Evolutionary conservation across 768 basidiomycete genomes (phyloP).

Genomic region (Hypholoma sublateritium): DNA sequence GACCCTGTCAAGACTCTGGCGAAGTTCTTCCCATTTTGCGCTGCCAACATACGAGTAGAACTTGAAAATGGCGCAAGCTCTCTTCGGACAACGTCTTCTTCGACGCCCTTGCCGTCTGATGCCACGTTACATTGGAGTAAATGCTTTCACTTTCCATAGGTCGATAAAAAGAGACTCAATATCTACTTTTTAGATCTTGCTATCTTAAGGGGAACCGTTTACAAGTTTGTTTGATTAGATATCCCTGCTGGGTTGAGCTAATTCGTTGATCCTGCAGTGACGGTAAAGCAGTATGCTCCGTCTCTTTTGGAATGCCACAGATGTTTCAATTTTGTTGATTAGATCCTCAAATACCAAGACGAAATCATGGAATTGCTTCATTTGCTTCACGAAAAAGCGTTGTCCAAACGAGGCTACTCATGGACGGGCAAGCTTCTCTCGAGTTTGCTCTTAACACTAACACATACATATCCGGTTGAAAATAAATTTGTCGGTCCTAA

Average conservation of each 20-base stretch:
- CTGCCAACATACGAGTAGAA: constrained; percentile 67
- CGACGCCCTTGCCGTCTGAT: constrained; percentile 71
- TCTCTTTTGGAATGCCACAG: neutral
- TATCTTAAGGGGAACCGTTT: constrained; percentile 76
- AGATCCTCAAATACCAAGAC: constrained; percentile 67
- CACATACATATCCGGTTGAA: constrained; percentile 79
- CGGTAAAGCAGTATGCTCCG: constrained; percentile 50
- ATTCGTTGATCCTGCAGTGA: constrained; percentile 36
- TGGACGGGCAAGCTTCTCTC: constrained; percentile 79
- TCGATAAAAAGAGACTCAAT: neutral
- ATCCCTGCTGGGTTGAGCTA: neutral
- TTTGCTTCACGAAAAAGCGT: constrained; percentile 66
- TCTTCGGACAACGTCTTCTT: constrained; percentile 66
- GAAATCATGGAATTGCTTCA: constrained; percentile 60
- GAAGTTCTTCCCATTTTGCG: constrained; percentile 76
- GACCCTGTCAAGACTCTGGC: constrained; percentile 74
- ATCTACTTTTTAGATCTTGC: constrained; percentile 53
- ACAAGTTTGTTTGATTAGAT: constrained; percentile 47
- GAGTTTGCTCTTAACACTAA: constrained; percentile 69
- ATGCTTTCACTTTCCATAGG: constrained; percentile 22
- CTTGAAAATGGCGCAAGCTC: constrained; percentile 85
- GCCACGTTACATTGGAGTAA: constrained; percentile 87
- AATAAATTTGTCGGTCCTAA: constrained; percentile 79
- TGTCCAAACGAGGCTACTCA: constrained; percentile 80
- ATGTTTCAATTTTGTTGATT: constrained; percentile 6